phyloP scores from a whole-genome alignment of 2,329 filamentous ascomycete genomes.

The Sarocladium oryzae region DNA sequence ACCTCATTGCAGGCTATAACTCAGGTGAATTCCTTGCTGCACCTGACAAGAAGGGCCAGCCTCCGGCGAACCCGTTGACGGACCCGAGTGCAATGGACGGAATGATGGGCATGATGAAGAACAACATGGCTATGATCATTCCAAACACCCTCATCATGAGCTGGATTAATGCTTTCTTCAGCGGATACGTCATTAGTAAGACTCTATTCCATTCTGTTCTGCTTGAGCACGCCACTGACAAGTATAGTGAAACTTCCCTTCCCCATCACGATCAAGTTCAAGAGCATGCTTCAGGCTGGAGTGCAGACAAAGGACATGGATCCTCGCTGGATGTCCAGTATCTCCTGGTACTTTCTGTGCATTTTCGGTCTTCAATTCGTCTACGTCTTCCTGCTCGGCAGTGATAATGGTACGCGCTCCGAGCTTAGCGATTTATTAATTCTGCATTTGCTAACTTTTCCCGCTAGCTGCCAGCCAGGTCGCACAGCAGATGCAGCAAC shows the following conservation, averaged over 20 bases:
- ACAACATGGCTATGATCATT: constrained; percentile 99
- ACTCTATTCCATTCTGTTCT: neutral
- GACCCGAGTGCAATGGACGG: constrained; percentile 97
- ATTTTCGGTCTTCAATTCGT: constrained; percentile 95
- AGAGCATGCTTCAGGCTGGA: constrained; percentile 97
- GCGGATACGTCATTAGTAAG: constrained; percentile 90
- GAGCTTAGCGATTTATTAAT: no score
- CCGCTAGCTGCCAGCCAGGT: constrained; percentile 77
- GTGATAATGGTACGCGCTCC: constrained; percentile 92
- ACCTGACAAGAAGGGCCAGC: constrained; percentile 77
- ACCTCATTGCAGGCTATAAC: constrained; percentile 74
- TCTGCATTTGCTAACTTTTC: constrained; percentile 16
- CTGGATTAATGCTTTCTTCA: constrained; percentile 99
- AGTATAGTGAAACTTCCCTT: constrained; percentile 87
- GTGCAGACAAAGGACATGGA: constrained; percentile 95
- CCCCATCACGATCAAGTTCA: constrained; percentile 96
- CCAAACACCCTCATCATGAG: constrained; percentile 99
- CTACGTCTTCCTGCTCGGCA: constrained; percentile 93
- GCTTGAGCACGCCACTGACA: constrained; percentile 15
- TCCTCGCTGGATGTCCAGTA: constrained; percentile 95
- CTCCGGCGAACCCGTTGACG: constrained; percentile 86
- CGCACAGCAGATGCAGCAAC: constrained; percentile 78
- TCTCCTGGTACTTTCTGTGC: constrained; percentile 98
- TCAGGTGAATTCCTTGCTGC: constrained; percentile 85
- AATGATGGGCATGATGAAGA: constrained; percentile 99